Percentiles rank a stretch among this genome's conserved stretches.
phyloP scores from a whole-genome alignment of 208 protist species.

The Crithidia expoeki region DNA sequence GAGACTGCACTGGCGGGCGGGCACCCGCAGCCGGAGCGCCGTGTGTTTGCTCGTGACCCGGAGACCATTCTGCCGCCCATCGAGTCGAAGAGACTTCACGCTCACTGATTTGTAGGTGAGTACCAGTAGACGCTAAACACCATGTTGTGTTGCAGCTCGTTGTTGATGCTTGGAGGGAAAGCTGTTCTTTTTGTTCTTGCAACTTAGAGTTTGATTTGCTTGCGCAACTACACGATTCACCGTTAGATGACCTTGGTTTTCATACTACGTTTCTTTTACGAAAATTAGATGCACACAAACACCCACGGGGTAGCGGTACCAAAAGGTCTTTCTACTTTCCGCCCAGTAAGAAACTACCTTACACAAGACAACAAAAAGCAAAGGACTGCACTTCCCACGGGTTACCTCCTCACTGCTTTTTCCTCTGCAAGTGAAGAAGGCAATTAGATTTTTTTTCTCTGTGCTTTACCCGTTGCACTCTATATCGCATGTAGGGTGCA shows the following conservation, averaged over 20 bases:
- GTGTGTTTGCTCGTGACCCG: slow-evolving; percentile 15
- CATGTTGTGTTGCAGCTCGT: no score
- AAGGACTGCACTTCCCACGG: no score
- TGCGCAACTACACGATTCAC: background rate
- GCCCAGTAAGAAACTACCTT: no score
- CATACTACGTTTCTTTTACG: background rate
- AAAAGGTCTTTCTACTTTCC: no score
- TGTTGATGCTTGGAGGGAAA: no score
- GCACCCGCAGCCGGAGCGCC: slow-evolving; percentile 18
- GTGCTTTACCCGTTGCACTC: background rate
- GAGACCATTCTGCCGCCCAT: slow-evolving; percentile 32
- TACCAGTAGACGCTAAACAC: no score
- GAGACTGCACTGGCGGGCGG: slow-evolving; percentile 1
- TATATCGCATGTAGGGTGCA: no score
- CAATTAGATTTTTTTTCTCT: background rate
- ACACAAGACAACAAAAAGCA: no score
- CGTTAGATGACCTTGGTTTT: background rate
- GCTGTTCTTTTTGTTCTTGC: background rate
- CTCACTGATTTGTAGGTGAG: no score
- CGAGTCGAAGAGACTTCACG: background rate
- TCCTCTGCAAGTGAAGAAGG: background rate
- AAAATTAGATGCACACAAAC: background rate
- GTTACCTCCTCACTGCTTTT: no score
- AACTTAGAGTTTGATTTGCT: background rate
- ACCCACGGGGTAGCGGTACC: background rate